Evolutionary conservation across 768 basidiomycete genomes (phyloP), one percentile per base, ranked within the genome.

Genomic region (Imleria badia): DNA sequence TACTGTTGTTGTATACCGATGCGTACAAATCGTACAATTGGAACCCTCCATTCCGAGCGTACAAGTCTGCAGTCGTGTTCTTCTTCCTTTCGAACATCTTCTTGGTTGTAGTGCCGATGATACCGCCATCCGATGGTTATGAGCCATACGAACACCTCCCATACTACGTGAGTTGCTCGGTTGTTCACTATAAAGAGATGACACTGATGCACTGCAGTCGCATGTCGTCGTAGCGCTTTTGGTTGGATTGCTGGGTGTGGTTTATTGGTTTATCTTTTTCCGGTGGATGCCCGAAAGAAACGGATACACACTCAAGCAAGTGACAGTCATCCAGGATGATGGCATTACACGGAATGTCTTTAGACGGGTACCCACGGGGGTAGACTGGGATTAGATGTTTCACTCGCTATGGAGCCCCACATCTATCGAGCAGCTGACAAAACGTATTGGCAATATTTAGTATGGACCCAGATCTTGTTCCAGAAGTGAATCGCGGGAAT

Each of bases 81-180:
- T 89, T 87, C 73, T 78, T 85, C 54, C 53, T 84, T 6, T 84
- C 86, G 3, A 89, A 89, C 56, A 40, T 86, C 15, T 86, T 88
- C 65, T 72, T 90, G 20, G 69, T 81, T n/a, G 58, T 78, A 31
- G 80, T 82, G 6, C 87, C 88, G 0, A 71, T 89, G 47, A 71
- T 88, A 30, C 87, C 87, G 4, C 88, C 88, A 1, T 64, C 72
- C 0, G 66, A 71, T 6, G 84, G 80, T 8, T 74, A 74, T 6
- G 71, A 71, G 44, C 77, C 78, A 3, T 89, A 89, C 59, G 73
- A 80, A 23, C 62, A 72, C 52, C 73, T 90, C 12, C 86, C 87
- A 5, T 90, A 89, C 60, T 89, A 83, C 76, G 87, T 88, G 60
- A n/a, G n/a, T n/a, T n/a, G n/a, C n/a, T n/a, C n/a, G n/a, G n/a